These are phyloP conservation scores for Echinochloa phyllopogon DNA, from an alignment of 176 grass and related monocot species.

Conservation along the genomic window DNA sequence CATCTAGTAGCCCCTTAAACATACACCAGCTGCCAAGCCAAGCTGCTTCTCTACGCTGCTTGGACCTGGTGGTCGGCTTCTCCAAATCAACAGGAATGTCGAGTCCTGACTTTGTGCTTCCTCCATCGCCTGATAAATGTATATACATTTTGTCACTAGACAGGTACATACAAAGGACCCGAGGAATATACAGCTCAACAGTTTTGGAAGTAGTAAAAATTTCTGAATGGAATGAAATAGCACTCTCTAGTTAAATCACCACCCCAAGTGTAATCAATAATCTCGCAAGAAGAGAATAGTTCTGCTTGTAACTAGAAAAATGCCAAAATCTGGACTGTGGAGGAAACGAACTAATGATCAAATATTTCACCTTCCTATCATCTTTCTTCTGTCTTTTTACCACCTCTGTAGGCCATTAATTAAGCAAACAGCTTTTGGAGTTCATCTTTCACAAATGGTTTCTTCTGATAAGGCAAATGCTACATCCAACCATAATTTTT, in stretches of 20 bases:
- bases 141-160: slow-evolving; percentile 28
- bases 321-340: neutral
- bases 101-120: slow-evolving; percentile 54
- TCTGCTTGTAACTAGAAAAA: neutral
- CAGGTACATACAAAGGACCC: neutral
- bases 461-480: slow-evolving; percentile 75
- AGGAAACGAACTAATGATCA: neutral
- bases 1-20: too few species aligned
- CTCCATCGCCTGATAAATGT: slow-evolving; percentile 57
- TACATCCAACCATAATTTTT: slow-evolving; percentile 46
- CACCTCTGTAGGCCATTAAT: slow-evolving; percentile 80
- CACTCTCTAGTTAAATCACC: neutral
- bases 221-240: neutral
- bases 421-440: slow-evolving; percentile 77
- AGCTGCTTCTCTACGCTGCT: slow-evolving; percentile 34
- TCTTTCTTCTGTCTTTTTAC: slow-evolving; percentile 79
- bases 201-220: neutral
- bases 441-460: slow-evolving; percentile 72
- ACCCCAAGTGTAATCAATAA: neutral
- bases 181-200: neutral
- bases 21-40: neutral
- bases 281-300: neutral
- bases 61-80: slow-evolving; percentile 49
- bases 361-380: slow-evolving; percentile 70
- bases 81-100: slow-evolving; percentile 63